Percentiles rank a stretch among this genome's conserved stretches.
These are phyloP conservation scores for Kodamaea sp. DNA, from an alignment of 1,139 yeast species.

Conservation along the genomic window DNA sequence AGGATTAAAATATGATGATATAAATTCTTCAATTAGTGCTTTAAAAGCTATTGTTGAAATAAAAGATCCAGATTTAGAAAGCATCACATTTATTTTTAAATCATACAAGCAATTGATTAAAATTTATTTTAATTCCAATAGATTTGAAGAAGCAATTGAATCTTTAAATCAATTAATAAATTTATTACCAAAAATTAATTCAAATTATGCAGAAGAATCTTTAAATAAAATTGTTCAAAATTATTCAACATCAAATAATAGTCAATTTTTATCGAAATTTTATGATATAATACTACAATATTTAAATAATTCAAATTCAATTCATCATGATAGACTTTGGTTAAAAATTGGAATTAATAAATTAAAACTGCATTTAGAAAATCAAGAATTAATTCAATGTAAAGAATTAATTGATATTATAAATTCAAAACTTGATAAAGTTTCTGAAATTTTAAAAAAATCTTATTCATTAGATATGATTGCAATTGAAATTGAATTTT, in stretches of 20 bases:
- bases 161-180: constrained; percentile 23
- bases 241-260: constrained; percentile 32
- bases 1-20: constrained; percentile 58
- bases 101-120: constrained; percentile 66
- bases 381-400: constrained; percentile 34
- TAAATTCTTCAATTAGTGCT: constrained; percentile 14
- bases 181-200: constrained; percentile 29
- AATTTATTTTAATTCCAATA: constrained; percentile 36
- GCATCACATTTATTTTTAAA: constrained; percentile 49
- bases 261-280: constrained; percentile 23
- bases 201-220: constrained; percentile 59
- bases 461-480: constrained; percentile 57
- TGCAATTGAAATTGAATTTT: constrained; percentile 60
- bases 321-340: constrained; percentile 48
- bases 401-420: constrained; percentile 37
- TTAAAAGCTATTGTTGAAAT: constrained; percentile 11
- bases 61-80: constrained; percentile 10
- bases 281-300: constrained; percentile 29
- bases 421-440: constrained; percentile 34
- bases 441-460: constrained; percentile 43
- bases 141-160: constrained; percentile 32
- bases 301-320: constrained; percentile 12
- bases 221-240: constrained; percentile 52
- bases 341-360: constrained; percentile 52
- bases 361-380: constrained; percentile 46